Evolutionary conservation across 371 early-diverging fungal genomes (phyloP), one percentile per base, ranked within the genome.

Genomic region (Pancytospora philotis): DNA sequence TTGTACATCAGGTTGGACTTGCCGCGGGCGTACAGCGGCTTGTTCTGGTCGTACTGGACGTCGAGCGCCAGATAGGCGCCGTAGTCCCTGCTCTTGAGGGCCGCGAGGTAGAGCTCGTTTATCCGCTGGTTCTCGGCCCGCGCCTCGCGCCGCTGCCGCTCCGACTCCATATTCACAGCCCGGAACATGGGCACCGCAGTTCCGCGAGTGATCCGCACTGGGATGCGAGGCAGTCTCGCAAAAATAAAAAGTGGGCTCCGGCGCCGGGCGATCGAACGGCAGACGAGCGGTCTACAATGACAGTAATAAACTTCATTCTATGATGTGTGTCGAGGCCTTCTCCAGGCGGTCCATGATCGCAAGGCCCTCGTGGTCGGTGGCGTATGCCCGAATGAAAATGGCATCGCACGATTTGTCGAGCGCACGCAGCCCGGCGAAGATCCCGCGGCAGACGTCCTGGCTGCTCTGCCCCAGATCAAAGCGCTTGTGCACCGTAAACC

Each of bases 301-400:
- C n/a, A n/a, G n/a, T n/a, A n/a, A n/a, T n/a, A n/a, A n/a, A n/a
- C n/a, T n/a, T n/a, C n/a, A n/a, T 45, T 68, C 27, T 38, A 71
- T 49, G 25, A 68, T 59, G 2, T 57, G 1, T 19, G 55, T 32
- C 0, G 95, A 89, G 1, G 96, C 95, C 75, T 93, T 93, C 68
- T 88, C 83, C 32, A 95, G 68, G 22, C 98, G 80, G 82, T 98
- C 95, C 96, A 96, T 96, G 31, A 96, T 87, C 1, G 96, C 96
- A 80, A 89, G 74, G 0, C 95, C 96, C 76, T 90, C 90, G 13
- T 85, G 76, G 3, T 78, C 80, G 41, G 89, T 90, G 0, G 80
- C 74, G 0, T 92, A 61, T n/a, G 49, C 66, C n/a, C 19, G 87
- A 0, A 92, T 89, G 71, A 93, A 85, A 62, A 95, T 91, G 62